Evolutionary conservation across 1,139 yeast species (phyloP), one percentile per base, ranked within the genome.

Genomic region (Kodamaea alishanica): DNA sequence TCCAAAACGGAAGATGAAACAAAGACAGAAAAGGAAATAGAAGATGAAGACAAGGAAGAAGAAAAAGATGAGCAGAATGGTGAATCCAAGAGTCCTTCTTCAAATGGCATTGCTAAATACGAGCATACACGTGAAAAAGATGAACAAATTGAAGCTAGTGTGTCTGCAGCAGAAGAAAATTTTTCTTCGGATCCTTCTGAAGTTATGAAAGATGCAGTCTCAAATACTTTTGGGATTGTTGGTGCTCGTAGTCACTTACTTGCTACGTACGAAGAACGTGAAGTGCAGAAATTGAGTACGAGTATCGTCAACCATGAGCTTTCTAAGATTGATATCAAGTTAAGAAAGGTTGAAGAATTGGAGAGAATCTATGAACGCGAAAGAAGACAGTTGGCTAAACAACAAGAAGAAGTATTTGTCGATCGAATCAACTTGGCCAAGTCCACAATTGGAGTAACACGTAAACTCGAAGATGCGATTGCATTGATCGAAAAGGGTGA

Each of bases 191-290:
- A 48, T 25, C 45, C 44, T 7, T 31, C 36, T 3, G 48, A 50
- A 24, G 47, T 54, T 11, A 43, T 60, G 9, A 56, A 65, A 33
- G 82, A 80, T 42, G 79, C 81, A 5, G 73, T 80, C 2, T 65
- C 75, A 6, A 64, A 75, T 30, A 75, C 85, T 1, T 65, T 83
- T 45, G 84, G 88, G 3, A 68, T 82, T 6, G 67, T 86, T 25
- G 96, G 95, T 5, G 85, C 92, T 1, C 77, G 96, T 47, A 75
- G 96, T 28, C 92, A 85, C 54, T 76, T 87, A 28, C 83, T 90
- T 63, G 88, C 95, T 9, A 77, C 81, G 11, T 81, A 78, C 55
- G 94, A 89, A 56, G 97, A 89, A 55, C 70, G 92, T 40, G 88
- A 85, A 55, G 77, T 88, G 79, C 63, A 80, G 47, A 77, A 74